Percentiles rank a stretch among this genome's conserved stretches.
Conservation (phyloP, 495 filamentous ascomycete genomes). For the Astrothelium macrocarpum region DNA sequence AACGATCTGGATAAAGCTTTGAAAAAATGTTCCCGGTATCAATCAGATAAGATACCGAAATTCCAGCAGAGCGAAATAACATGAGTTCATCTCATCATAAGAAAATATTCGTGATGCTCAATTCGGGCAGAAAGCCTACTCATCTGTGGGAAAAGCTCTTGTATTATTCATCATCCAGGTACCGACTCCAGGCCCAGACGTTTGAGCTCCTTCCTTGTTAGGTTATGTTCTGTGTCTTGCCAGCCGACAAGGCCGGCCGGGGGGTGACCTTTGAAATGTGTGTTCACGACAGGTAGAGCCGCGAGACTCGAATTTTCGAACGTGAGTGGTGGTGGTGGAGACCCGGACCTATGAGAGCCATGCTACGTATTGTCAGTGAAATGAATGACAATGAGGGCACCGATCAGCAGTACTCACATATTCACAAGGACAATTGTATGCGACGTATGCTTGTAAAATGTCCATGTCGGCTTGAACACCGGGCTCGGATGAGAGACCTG, state of each 20-base stretch:
- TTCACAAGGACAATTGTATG: not conserved
- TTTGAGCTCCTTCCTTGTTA: not conserved
- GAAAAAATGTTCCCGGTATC: too few species aligned
- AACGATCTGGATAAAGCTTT: too few species aligned
- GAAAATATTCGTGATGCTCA: too few species aligned
- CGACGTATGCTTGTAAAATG: not conserved
- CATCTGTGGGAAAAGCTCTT: too few species aligned
- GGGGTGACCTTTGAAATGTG: not conserved
- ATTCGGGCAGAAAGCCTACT: too few species aligned
- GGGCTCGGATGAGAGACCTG: not conserved
- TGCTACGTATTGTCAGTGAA: not conserved
- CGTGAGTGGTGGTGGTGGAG: not conserved
- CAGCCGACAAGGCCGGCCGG: not conserved
- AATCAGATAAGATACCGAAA: too few species aligned
- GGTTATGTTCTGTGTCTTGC: not conserved
- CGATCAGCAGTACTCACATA: not conserved
- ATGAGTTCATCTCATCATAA: too few species aligned
- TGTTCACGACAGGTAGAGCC: not conserved
- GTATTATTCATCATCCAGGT: not conserved
- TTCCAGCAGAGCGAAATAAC: too few species aligned
- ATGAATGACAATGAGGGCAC: not conserved
- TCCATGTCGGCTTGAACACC: not conserved
- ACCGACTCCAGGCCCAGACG: not conserved
- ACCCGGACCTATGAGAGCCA: not conserved
- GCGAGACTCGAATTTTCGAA: not conserved